Evolutionary conservation across 1,139 yeast genomes (phyloP), one percentile per base, ranked within the genome.

Genomic region (Chernovozyma aurita): DNA sequence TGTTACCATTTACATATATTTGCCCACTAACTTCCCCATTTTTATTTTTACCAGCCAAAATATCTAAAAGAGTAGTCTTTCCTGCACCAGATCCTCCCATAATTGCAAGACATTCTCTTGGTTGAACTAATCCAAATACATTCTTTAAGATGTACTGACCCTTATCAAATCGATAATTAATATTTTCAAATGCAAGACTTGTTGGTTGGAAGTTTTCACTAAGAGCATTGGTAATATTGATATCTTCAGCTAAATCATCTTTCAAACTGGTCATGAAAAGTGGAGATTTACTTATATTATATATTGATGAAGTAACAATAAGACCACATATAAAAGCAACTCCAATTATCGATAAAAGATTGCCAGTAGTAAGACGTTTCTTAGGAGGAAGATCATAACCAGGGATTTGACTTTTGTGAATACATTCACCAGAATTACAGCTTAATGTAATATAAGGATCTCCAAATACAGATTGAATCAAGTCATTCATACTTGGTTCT

Each of bases 21-120:
- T 66, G 59, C 13, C 97, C 97, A 1, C 66, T 45, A 7, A 78
- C 73, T 1, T 47, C 46, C 2, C 98, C 98, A 28, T 80, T 73
- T 55, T 92, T 92, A 50, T 80, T 77, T 53, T 92, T 92, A 34
- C 82, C 84, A 1, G 97, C 97, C 41, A 92, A 65, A 38, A 92
- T 87, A 54, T 92, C 98, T 40, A 92, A 65, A 31, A 92, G 61
- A 0, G 98, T 92, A 0, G 98, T 90, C 55, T 92, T 92, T 40
- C 98, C 98, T 9, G 97, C 97, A 35, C 98, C 98, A 0, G 97
- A 88, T 3, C 97, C 97, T 30, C 98, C 98, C 95, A 92, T 86
- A 27, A 92, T 88, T 0, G 98, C 97, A 55, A 90, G 57, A 45
- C 95, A 84, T 55, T 90, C 90, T 29, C 96, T 83, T 2, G 97